Evolutionary conservation across 306 rosid genomes (phyloP).

Genomic region (Hylodesmum podocarpum): DNA sequence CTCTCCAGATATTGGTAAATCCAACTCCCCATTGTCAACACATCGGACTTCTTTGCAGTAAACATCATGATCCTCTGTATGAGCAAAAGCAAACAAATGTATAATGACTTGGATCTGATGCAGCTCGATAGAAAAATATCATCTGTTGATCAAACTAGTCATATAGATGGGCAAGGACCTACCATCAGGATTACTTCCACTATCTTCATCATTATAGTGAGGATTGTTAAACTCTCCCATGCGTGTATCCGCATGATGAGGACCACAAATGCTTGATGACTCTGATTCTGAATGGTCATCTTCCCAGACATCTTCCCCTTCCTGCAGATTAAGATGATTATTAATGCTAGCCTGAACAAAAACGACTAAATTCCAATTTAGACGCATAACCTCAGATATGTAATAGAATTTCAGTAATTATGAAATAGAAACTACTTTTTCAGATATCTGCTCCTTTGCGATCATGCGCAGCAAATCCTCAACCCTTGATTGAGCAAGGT

Average conservation of each 20-base stretch:
- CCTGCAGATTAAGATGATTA: constrained; percentile 48
- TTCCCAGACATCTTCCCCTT: constrained; percentile 54
- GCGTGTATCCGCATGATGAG: constrained; percentile 34
- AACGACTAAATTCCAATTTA: constrained; percentile 18
- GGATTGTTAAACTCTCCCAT: constrained; percentile 61
- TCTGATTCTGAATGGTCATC: constrained; percentile 81
- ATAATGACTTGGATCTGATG: not conserved
- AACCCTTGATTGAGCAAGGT: constrained; percentile 91
- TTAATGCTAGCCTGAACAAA: constrained; percentile 37
- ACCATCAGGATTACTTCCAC: constrained; percentile 53
- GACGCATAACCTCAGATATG: constrained; percentile 16
- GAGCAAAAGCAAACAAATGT: constrained; percentile 23
- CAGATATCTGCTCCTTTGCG: constrained; percentile 59
- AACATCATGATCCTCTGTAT: constrained; percentile 55
- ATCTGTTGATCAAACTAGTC: constrained; percentile 31
- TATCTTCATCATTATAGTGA: constrained; percentile 52
- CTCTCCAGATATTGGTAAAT: constrained; percentile 33
- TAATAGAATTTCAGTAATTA: constrained; percentile 13
- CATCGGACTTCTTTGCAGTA: constrained; percentile 93
- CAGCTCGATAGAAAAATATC: not conserved
- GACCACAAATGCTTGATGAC: constrained; percentile 58
- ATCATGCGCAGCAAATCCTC: constrained; percentile 75
- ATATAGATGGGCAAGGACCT: constrained; percentile 29
- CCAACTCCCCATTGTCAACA: constrained; percentile 45
- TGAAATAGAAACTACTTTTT: constrained; percentile 48